A percentile compares a stretch with the other conserved stretches of the same genome.
Conservation (phyloP, 768 basidiomycete genomes). For the Leccinum rimulosum region DNA sequence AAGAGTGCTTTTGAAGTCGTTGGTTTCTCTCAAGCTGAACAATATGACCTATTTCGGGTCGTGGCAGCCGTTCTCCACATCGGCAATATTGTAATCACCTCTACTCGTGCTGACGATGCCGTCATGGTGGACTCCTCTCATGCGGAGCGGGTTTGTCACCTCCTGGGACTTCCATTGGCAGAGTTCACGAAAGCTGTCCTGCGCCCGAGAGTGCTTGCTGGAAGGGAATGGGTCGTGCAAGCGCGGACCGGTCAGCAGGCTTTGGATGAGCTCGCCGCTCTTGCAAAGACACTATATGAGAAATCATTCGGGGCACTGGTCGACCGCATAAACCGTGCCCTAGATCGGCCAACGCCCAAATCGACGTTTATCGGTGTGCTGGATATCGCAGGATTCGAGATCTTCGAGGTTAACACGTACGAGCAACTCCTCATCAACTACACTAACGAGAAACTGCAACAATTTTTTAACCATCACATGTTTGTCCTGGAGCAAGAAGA, state of each 20-base stretch:
- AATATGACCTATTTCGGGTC: slow-evolving; percentile 90
- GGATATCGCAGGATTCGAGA: slow-evolving; percentile 99
- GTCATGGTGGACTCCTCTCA: slow-evolving; percentile 78
- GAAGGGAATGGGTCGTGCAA: slow-evolving; percentile 95
- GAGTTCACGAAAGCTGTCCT: slow-evolving; percentile 90
- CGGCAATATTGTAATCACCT: slow-evolving; percentile 84
- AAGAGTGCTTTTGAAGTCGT: slow-evolving; percentile 85
- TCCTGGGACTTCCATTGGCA: slow-evolving; percentile 81
- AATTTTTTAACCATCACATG: slow-evolving; percentile 99
- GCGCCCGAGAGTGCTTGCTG: slow-evolving; percentile 88
- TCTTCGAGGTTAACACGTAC: slow-evolving; percentile 91
- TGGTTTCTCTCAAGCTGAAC: slow-evolving; percentile 82
- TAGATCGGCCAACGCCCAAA: slow-evolving; percentile 90
- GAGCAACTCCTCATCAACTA: slow-evolving; percentile 99
- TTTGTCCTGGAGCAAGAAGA: slow-evolving; percentile 99
- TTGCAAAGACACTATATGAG: slow-evolving; percentile 96
- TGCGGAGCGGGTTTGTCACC: slow-evolving; percentile 85
- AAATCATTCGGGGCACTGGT: slow-evolving; percentile 94
- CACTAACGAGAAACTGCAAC: slow-evolving; percentile 97
- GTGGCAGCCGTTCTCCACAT: slow-evolving; percentile 93
- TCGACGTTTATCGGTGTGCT: slow-evolving; percentile 96
- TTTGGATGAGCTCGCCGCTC: slow-evolving; percentile 82
- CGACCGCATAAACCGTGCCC: slow-evolving; percentile 89
- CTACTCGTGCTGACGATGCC: slow-evolving; percentile 77
- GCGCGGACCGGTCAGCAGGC: slow-evolving; percentile 90